phyloP scores from a whole-genome alignment of 2,329 filamentous ascomycete species.

The Alternaria alternata region DNA sequence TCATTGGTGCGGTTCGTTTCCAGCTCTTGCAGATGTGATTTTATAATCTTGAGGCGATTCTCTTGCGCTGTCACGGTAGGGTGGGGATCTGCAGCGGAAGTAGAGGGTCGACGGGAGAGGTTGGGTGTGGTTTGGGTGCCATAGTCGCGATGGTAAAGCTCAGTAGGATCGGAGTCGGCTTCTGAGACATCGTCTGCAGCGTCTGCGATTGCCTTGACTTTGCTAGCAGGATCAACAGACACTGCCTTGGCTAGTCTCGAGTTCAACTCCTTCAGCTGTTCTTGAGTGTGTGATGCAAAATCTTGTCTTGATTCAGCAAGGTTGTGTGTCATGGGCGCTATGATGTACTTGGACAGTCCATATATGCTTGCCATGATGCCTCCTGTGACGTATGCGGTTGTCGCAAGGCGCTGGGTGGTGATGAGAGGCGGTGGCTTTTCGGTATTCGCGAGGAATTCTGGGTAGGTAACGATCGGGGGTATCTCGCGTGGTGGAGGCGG shows the following conservation, averaged over 20 bases:
- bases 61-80: constrained; percentile 50
- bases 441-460: constrained; percentile 68
- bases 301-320: constrained; percentile 66
- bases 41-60: constrained; percentile 59
- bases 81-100: constrained; percentile 35
- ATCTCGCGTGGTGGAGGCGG: constrained; percentile 51
- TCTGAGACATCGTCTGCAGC: constrained; percentile 56
- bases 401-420: constrained; percentile 64
- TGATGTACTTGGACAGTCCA: constrained; percentile 72
- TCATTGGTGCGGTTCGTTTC: constrained; percentile 60
- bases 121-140: constrained; percentile 76
- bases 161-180: constrained; percentile 70
- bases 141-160: constrained; percentile 82
- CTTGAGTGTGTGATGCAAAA: constrained; percentile 60
- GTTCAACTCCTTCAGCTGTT: constrained; percentile 64
- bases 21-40: constrained; percentile 60
- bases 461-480: constrained; percentile 72
- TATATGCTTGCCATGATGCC: constrained; percentile 69
- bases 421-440: constrained; percentile 67
- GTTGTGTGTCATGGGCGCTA: constrained; percentile 67
- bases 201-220: constrained; percentile 37
- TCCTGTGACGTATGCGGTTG: constrained; percentile 64
- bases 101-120: constrained; percentile 52
- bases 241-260: constrained; percentile 66
- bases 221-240: constrained; percentile 64